Evolutionary conservation across 257 asterid genomes (phyloP), one percentile per base, ranked within the genome.

Genomic region (Leonotis leonurus): DNA sequence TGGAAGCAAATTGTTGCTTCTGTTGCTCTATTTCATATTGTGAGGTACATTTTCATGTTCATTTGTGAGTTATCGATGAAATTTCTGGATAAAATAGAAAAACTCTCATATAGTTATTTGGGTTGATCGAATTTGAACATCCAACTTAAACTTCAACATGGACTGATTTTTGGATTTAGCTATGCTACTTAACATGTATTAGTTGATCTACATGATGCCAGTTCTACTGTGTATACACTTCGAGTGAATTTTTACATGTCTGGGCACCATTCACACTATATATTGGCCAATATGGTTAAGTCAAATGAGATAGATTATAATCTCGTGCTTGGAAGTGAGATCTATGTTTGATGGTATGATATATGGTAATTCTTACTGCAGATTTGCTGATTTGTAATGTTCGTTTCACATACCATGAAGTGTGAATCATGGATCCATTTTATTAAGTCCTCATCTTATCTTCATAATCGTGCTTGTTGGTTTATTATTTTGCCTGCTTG

Each of bases 401-500:
- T 3, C 10, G 48, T 65, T 52, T 65, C 33, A 18, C 39, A 18
- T 11, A 26, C 20, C 9, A 41, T 71, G 72, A 51, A 27, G 30
- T 25, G 2, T 44, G n/a, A n/a, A n/a, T n/a, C 12, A 20, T 57
- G 45, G 65, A 43, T 40, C 69, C 64, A 14, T 21, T 48, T 50
- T 55, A 13, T 32, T 14, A 55, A 40, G 37, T 27, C 40, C 29
- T n/a, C n/a, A n/a, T 48, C 50, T 27, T 56, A 32, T 54, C 13
- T 26, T 59, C 6, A n/a, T n/a, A n/a, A n/a, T 26, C 32, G 4
- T 62, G 1, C 30, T 41, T 65, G 12, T 12, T 45, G 36, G 58
- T 17, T 16, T 55, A 49, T 55, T 5, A 59, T 64, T 59, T 20
- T 43, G 65, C 12, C 30, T 53, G 51, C 44, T 58, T 50, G 41